Evolutionary conservation across 1,139 yeast genomes (phyloP).

Genomic region (Kodamaea ohmeri): DNA sequence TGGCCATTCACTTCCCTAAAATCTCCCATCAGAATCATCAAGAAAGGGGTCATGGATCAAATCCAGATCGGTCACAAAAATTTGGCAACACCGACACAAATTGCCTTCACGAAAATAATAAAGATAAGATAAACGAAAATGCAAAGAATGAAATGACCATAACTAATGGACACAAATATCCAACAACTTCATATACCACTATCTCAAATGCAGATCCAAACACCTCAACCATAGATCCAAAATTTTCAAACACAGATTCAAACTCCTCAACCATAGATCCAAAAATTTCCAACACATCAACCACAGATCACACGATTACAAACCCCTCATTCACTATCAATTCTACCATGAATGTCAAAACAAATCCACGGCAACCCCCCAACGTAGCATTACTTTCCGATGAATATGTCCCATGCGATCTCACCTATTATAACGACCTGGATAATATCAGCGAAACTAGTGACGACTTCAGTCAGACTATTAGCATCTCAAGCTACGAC

Average conservation of each 20-base stretch:
- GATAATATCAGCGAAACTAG: constrained; percentile 9
- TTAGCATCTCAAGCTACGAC: constrained; percentile 3
- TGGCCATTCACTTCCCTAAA: no score
- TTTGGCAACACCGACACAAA: no score
- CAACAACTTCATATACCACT: no score
- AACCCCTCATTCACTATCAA: no score
- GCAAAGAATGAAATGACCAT: background rate
- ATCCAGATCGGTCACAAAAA: no score
- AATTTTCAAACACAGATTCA: background rate
- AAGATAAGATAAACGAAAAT: background rate
- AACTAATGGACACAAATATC: background rate
- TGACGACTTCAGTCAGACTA: constrained; percentile 1
- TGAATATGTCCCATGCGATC: constrained; percentile 12
- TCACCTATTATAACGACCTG: constrained; percentile 11
- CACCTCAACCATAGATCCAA: background rate
- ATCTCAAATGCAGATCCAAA: no score
- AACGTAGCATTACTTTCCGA: constrained; percentile 9
- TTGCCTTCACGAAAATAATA: no score
- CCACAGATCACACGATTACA: no score
- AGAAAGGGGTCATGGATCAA: no score
- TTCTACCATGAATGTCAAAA: constrained; percentile 1
- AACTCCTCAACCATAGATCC: background rate
- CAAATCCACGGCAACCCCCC: background rate
- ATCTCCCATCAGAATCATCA: no score
- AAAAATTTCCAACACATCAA: background rate